Percentiles rank a stretch among this genome's conserved stretches.
Evolutionary conservation across 805 yeast species (phyloP).

Genomic region (Saccharomycopsis vini): DNA sequence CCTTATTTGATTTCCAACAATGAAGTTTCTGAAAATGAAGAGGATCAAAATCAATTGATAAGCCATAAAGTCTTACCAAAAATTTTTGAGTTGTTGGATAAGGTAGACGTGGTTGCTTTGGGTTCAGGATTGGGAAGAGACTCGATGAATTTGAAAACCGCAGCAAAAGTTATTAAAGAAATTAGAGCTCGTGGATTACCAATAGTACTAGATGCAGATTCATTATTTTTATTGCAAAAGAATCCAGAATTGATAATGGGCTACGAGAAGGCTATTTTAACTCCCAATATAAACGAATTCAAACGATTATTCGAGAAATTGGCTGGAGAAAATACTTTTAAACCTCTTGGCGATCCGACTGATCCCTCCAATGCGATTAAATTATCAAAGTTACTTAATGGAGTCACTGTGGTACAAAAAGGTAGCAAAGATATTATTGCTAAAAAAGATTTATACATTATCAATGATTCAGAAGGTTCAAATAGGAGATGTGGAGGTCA

Average conservation of each 20-base stretch:
- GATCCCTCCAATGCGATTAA: conserved; percentile 24
- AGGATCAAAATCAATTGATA: conserved; percentile 27
- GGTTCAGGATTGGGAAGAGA: conserved; percentile 97
- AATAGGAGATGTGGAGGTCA: conserved; percentile 88
- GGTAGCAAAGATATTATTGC: conserved; percentile 63
- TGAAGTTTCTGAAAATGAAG: conserved; percentile 19
- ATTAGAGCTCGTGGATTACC: conserved; percentile 53
- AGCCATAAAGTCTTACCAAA: conserved; percentile 44
- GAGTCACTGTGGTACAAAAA: conserved; percentile 61
- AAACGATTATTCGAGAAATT: conserved; percentile 40
- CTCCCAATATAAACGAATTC: conserved; percentile 89
- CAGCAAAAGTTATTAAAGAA: conserved; percentile 48
- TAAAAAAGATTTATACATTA: conserved; percentile 34
- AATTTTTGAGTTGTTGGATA: conserved; percentile 43
- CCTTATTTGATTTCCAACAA: conserved; percentile 55
- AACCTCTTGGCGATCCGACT: conserved; percentile 5
- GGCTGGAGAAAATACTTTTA: conserved; percentile 17
- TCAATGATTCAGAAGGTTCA: conserved; percentile 51
- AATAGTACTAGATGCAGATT: conserved; percentile 85
- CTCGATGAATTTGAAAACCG: conserved; percentile 49
- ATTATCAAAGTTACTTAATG: conserved; percentile 44
- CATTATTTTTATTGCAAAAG: conserved; percentile 56
- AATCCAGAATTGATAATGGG: conserved; percentile 47
- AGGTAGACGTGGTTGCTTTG: conserved; percentile 74
- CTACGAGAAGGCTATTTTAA: conserved; percentile 55